Evolutionary conservation across 495 filamentous ascomycete species (phyloP).

Genomic region (Jackrogersella minutella): DNA sequence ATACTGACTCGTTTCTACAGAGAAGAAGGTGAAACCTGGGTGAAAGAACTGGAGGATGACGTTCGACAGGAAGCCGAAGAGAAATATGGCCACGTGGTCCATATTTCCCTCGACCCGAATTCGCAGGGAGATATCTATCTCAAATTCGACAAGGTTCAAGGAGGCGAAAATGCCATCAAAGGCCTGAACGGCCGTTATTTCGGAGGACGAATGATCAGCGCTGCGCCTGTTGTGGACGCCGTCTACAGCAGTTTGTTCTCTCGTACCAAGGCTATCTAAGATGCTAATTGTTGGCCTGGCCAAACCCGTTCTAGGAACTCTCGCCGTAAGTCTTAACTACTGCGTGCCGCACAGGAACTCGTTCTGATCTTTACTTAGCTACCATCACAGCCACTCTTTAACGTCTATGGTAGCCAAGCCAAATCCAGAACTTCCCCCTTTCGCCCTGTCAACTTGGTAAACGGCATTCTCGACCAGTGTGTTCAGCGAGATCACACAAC

Average conservation of each 20-base stretch:
- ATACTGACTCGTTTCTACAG: constrained; percentile 64
- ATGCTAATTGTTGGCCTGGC: constrained; percentile 60
- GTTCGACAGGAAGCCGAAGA: constrained; percentile 91
- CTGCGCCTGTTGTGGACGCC: constrained; percentile 94
- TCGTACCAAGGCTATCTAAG: constrained; percentile 76
- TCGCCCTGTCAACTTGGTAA: constrained; percentile 29
- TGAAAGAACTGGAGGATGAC: constrained; percentile 93
- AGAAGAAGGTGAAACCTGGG: constrained; percentile 86
- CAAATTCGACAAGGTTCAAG: constrained; percentile 94
- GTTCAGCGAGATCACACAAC: constrained; percentile 3
- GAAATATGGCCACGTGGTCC: constrained; percentile 97
- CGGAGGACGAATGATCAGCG: constrained; percentile 86
- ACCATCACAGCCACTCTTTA: constrained; percentile 5
- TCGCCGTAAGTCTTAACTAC: constrained; percentile 34
- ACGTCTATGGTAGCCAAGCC: constrained; percentile 5
- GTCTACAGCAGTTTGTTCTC: constrained; percentile 98
- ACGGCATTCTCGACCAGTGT: constrained; percentile 18
- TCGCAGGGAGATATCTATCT: constrained; percentile 96
- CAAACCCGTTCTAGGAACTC: constrained; percentile 51
- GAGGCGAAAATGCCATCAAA: constrained; percentile 96
- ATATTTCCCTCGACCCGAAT: constrained; percentile 94
- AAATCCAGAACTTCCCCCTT: background rate
- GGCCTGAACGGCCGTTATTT: constrained; percentile 97
- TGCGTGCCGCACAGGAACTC: background rate
- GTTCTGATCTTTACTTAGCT: constrained; percentile 12